These are phyloP conservation scores for Polyplosphaeria fusca DNA, from an alignment of 495 filamentous ascomycete species.

Conservation along the genomic window DNA sequence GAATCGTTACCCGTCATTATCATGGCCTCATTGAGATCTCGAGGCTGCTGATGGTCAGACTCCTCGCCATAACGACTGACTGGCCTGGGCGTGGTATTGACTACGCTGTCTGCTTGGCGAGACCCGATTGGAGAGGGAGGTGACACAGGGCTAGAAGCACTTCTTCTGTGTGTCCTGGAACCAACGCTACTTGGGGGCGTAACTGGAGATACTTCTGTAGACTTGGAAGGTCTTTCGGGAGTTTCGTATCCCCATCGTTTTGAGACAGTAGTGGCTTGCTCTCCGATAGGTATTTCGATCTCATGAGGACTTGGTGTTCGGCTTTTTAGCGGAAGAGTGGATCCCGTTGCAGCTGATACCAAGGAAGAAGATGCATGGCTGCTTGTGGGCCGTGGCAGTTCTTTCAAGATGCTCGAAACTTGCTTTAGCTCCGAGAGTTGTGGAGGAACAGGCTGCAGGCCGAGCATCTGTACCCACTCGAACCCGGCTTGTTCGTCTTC, in stretches of 20 bases:
- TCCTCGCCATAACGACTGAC: slow-evolving; percentile 12
- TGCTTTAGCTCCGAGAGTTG: slow-evolving; percentile 39
- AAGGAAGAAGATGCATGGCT: slow-evolving; percentile 31
- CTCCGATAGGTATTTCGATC: slow-evolving; percentile 73
- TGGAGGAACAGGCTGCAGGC: slow-evolving; percentile 72
- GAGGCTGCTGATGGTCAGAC: slow-evolving; percentile 15
- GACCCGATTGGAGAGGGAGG: slow-evolving; percentile 22
- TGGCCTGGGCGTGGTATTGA: not conserved
- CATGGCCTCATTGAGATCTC: slow-evolving; percentile 38
- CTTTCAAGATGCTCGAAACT: slow-evolving; percentile 20
- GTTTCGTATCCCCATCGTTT: slow-evolving; percentile 37
- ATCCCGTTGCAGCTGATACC: slow-evolving; percentile 30
- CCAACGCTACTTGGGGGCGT: slow-evolving; percentile 17
- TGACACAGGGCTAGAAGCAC: slow-evolving; percentile 8
- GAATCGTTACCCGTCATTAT: slow-evolving; percentile 30
- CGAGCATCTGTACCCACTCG: slow-evolving; percentile 87
- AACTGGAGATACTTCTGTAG: slow-evolving; percentile 23
- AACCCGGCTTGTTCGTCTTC: slow-evolving; percentile 70
- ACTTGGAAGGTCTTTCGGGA: slow-evolving; percentile 12
- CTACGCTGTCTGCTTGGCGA: not conserved
- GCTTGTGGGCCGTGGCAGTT: slow-evolving; percentile 19
- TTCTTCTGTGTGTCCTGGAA: not conserved
- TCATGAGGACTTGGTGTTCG: slow-evolving; percentile 54
- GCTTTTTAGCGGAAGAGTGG: slow-evolving; percentile 43
- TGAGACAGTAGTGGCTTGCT: slow-evolving; percentile 47